A percentile compares a stretch with the other conserved stretches of the same genome.
These are phyloP conservation scores for Psilocybe tampanensis DNA, from an alignment of 768 basidiomycete genomes.

Conservation along the genomic window DNA sequence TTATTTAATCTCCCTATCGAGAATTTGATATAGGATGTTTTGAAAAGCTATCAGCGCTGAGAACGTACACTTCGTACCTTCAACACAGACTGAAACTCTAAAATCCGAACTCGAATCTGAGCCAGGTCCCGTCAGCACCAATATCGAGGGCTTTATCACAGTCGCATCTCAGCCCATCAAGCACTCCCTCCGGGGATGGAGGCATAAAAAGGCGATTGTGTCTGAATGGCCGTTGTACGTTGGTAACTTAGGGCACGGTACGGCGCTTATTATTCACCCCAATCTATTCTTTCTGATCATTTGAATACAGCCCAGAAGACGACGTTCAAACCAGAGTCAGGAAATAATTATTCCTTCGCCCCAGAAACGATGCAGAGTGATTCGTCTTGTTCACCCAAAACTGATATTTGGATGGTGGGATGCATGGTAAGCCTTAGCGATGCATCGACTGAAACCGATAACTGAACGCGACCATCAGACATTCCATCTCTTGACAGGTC, in stretches of 20 bases:
- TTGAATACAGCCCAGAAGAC: slow-evolving; percentile 10
- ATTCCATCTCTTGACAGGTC: slow-evolving; percentile 11
- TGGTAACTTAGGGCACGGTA: slow-evolving; percentile 16
- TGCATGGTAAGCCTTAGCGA: slow-evolving; percentile 6
- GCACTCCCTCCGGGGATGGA: slow-evolving; percentile 12
- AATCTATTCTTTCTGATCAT: neutral
- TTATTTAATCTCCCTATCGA: neutral
- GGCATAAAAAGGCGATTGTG: slow-evolving; percentile 8
- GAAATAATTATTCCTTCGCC: slow-evolving; percentile 10
- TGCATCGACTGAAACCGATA: neutral
- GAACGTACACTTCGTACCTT: slow-evolving; percentile 8
- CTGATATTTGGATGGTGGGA: slow-evolving; percentile 22
- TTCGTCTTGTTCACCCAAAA: slow-evolving; percentile 14
- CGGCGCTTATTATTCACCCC: neutral
- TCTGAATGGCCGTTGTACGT: slow-evolving; percentile 15
- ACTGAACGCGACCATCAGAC: slow-evolving; percentile 1
- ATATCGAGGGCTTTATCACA: slow-evolving; percentile 4
- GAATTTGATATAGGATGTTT: neutral
- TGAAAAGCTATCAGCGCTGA: slow-evolving; percentile 11
- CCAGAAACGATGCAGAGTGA: slow-evolving; percentile 15
- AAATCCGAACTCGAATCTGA: slow-evolving; percentile 12
- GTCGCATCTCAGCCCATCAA: slow-evolving; percentile 17
- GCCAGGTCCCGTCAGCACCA: slow-evolving; percentile 2
- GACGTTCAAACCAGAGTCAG: slow-evolving; percentile 7
- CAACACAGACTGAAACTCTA: neutral